phyloP scores from a whole-genome alignment of 1,284 basidiomycete genomes.

The Tilletia indica region DNA sequence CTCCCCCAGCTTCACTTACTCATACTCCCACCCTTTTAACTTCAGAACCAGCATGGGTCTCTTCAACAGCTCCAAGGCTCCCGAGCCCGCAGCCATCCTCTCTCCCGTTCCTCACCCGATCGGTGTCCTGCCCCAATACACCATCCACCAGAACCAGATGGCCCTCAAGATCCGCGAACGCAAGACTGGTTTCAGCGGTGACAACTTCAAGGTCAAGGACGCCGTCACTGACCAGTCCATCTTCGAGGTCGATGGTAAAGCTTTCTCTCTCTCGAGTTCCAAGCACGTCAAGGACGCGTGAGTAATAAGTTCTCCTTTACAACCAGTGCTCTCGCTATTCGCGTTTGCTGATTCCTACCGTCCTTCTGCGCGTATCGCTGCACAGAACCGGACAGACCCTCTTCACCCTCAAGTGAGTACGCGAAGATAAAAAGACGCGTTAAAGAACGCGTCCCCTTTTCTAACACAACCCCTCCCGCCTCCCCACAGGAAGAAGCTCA shows the following conservation, averaged over 20 bases:
- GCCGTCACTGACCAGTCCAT: conserved; percentile 24
- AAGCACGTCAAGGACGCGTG: conserved; percentile 26
- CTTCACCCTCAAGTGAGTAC: conserved; percentile 21
- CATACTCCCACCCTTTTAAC: not conserved
- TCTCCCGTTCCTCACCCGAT: conserved; percentile 27
- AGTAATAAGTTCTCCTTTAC: not conserved
- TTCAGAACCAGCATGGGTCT: conserved; percentile 7
- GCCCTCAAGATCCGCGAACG: conserved; percentile 32
- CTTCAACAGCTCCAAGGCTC: not conserved
- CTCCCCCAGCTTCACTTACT: not conserved
- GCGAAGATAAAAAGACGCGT: not conserved
- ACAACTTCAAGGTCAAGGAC: conserved; percentile 39
- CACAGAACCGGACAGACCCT: conserved; percentile 15
- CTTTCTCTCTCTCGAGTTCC: conserved; percentile 25
- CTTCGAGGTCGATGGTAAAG: conserved; percentile 30
- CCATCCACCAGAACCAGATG: conserved; percentile 28
- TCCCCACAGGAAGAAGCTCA: conserved; percentile 18
- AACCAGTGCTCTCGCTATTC: not conserved
- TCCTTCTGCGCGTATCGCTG: not conserved
- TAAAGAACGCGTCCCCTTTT: not conserved
- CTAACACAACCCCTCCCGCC: not conserved
- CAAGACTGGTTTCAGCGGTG: conserved; percentile 25
- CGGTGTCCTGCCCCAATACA: conserved; percentile 29
- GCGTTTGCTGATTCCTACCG: not conserved
- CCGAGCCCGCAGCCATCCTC: conserved; percentile 20